phyloP scores from a whole-genome alignment of 2,329 filamentous ascomycete genomes.

The Fusarium mangiferae region DNA sequence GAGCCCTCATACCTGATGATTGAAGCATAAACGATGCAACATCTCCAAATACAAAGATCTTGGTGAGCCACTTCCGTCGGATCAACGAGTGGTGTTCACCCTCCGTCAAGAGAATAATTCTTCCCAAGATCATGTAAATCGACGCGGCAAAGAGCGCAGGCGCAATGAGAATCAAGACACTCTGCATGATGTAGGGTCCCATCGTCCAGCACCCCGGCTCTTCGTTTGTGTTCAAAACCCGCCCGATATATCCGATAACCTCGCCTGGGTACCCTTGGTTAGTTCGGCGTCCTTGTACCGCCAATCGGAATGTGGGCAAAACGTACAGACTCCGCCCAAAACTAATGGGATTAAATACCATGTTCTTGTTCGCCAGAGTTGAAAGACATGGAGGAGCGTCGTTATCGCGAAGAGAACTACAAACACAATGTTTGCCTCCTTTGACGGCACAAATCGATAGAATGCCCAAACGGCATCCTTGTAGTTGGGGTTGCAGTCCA shows the following conservation, averaged over 20 bases:
- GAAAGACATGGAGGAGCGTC: constrained; percentile 37
- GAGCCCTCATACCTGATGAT: constrained; percentile 14
- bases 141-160: constrained; percentile 58
- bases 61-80: constrained; percentile 57
- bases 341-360: constrained; percentile 43
- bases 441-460: constrained; percentile 41
- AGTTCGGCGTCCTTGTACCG: background rate
- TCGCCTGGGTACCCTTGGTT: constrained; percentile 31
- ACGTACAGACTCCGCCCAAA: constrained; percentile 37
- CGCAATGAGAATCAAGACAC: constrained; percentile 51
- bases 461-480: constrained; percentile 37
- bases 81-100: constrained; percentile 56
- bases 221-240: constrained; percentile 54
- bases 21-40: constrained; percentile 55
- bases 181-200: constrained; percentile 53
- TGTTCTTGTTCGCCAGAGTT: constrained; percentile 40
- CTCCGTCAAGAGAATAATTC: constrained; percentile 51
- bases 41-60: constrained; percentile 64
- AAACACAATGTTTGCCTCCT: constrained; percentile 37
- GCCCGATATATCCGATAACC: constrained; percentile 56
- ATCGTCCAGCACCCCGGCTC: constrained; percentile 51
- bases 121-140: constrained; percentile 60
- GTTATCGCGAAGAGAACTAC: constrained; percentile 38
- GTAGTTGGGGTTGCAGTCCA: constrained; percentile 39
- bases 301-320: background rate